Evolutionary conservation across 768 basidiomycete species (phyloP), one percentile per base, ranked within the genome.

Genomic region (Termitomyces sp.): DNA sequence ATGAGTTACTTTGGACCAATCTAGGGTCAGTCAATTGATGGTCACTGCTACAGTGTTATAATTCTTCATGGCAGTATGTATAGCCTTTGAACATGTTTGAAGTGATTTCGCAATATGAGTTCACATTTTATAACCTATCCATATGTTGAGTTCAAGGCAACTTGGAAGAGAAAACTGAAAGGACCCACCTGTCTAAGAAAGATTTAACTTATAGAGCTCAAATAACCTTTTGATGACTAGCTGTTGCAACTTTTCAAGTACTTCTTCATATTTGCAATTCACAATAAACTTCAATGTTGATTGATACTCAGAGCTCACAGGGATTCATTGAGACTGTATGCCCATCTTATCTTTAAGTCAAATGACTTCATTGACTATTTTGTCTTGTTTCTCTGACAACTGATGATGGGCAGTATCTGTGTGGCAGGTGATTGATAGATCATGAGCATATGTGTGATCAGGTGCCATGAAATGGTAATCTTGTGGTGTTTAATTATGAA

Each of bases 141-240:
- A 28, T 28, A 28, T 28, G 28, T 36, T 18, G 11, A 35, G 13
- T 35, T 38, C 9, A 1, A 42, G 18, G 3, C 33, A 1, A 42
- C 20, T 15, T 16, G 6, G n/a, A 28, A 28, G 7, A 16, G 45
- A 20, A 7, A 11, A 18, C 28, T 12, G 7, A 8, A 32, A n/a
- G n/a, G 33, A 28, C 45, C 0, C 22, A 60, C 77, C 77, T 20
- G 71, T 78, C 4, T 66, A 59, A 15, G 72, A 66, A 13, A 78
- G 63, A 63, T 78, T 78, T 24, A 77, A 59, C 60, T 75, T 75
- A 22, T 74, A 73, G 2, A 79, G 68, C 63, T 80, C 76, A 64
- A 79, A 78, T 2, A 80, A 62, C 1, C 28, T 28, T 28, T 28
- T 73, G 33, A 52, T 52, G 0, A 52, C 32, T n/a, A 52, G 50